These are phyloP conservation scores for Talaromyces borbonicus DNA, from an alignment of 495 filamentous ascomycete genomes.

Conservation along the genomic window DNA sequence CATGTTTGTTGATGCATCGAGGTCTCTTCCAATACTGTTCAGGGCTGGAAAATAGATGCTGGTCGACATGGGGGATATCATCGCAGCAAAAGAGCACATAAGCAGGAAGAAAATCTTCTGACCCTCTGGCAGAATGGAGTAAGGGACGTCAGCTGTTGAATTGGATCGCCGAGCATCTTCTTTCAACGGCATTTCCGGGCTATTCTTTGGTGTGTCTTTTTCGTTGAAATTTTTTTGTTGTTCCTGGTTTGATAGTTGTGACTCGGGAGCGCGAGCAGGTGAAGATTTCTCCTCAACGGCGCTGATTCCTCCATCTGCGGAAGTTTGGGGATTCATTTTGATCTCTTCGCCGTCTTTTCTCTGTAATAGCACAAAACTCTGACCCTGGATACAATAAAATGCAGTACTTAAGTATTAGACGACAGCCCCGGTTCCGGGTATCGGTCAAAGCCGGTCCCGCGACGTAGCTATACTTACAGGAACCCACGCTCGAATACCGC, in stretches of 20 bases:
- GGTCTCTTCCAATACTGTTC: conserved; percentile 20
- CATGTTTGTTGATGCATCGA: conserved; percentile 25
- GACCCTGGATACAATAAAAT: too few species aligned
- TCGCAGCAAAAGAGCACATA: conserved; percentile 17
- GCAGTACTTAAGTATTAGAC: too few species aligned
- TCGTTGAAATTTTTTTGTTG: not conserved
- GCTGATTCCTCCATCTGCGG: too few species aligned
- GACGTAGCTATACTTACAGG: too few species aligned
- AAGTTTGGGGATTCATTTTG: too few species aligned
- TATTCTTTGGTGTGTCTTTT: not conserved
- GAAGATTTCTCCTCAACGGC: too few species aligned
- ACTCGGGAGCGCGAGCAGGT: too few species aligned
- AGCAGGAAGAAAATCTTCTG: conserved; percentile 20
- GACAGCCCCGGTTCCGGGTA: too few species aligned
- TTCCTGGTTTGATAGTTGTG: not conserved
- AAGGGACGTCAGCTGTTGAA: conserved; percentile 11
- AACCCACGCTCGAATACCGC: too few species aligned
- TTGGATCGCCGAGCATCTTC: conserved; percentile 4
- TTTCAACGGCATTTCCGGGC: not conserved
- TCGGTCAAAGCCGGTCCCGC: too few species aligned
- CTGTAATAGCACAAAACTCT: too few species aligned
- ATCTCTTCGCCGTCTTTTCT: too few species aligned
- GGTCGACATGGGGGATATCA: conserved; percentile 33
- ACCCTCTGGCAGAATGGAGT: conserved; percentile 16
- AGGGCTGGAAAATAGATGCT: conserved; percentile 38